Base-by-base conservation (phyloP, 148 eudicot species). In the Dysphania ambrosioides region DNA sequence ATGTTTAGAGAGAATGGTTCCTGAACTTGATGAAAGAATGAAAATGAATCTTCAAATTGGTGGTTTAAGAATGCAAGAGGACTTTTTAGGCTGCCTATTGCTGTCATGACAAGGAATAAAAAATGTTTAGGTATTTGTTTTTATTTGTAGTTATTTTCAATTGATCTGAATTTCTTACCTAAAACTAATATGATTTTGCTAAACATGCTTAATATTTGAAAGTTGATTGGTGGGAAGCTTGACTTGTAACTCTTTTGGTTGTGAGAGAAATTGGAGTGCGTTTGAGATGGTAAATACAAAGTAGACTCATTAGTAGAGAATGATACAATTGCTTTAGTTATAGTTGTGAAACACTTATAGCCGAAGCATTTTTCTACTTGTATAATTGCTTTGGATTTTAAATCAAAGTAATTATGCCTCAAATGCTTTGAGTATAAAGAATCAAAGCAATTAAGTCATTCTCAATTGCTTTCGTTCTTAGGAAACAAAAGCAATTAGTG, bases 1-100 rank as follows among this genome's bases (percentile, higher is more conserved):
- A 12, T 73, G 71, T 44, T 36, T 79, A 16, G 36, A 40, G 21
- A 58, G 57, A 35, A 79, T 66, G n/a, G n/a, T n/a, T n/a, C 32
- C 23, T 59, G 32, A 59, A 2, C 32, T 16, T 27, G 64, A 59
- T 26, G 64, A 29, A 29, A 8, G 64, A 59, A 6, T 59, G 23
- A 11, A 2, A 59, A 7, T 59, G 26, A 34, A 59, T n/a, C 13
- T 59, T 5, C 64, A 59, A 27, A 6, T 59, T 11, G 16, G 27
- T 59, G 32, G 32, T 70, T 73, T 31, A 29, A 74, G 13, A 68
- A 38, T 69, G 35, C 58, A 44, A 53, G 13, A 12, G 65, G 44
- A 34, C 15, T 8, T 6, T 47, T 26, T 16, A 49, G 70, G 21
- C 7, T 66, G 30, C 29, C 29, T 8, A 38, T 15, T 35, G 30